These are phyloP conservation scores for Ophiostoma montium DNA, from an alignment of 2,329 filamentous ascomycete genomes.

Conservation along the genomic window DNA sequence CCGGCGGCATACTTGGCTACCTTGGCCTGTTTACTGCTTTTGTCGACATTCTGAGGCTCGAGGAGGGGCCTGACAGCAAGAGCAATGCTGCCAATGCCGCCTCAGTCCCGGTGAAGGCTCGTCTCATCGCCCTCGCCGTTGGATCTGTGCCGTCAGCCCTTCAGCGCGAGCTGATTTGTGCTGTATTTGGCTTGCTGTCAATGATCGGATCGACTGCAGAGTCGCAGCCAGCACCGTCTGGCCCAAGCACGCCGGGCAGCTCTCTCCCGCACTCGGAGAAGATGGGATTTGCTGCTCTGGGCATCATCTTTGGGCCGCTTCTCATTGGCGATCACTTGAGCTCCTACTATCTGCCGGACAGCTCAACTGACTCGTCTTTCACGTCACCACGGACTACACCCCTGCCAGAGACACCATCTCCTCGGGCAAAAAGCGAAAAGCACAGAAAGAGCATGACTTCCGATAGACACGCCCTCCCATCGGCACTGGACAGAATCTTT, in stretches of 20 bases:
- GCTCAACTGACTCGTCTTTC: constrained; percentile 26
- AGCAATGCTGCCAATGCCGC: constrained; percentile 29
- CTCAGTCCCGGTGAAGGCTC: constrained; percentile 41
- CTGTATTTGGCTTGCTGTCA: constrained; percentile 51
- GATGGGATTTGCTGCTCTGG: constrained; percentile 50
- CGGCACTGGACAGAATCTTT: constrained; percentile 38
- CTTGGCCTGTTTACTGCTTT: constrained; percentile 46
- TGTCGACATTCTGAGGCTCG: constrained; percentile 38
- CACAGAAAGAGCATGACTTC: constrained; percentile 9
- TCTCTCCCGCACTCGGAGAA: constrained; percentile 41
- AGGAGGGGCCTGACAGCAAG: background rate
- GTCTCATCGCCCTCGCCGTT: constrained; percentile 51
- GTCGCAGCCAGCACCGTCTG: constrained; percentile 31
- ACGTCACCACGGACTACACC: background rate
- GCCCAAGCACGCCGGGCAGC: constrained; percentile 36
- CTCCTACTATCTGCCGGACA: constrained; percentile 22
- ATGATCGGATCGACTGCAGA: constrained; percentile 46
- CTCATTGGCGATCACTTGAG: constrained; percentile 44
- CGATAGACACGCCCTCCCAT: constrained; percentile 15
- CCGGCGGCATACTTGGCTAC: constrained; percentile 52
- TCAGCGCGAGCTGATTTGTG: constrained; percentile 49
- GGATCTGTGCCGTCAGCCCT: constrained; percentile 44
- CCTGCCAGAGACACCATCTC: constrained; percentile 26
- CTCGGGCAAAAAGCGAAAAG: constrained; percentile 28
- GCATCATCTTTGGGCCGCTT: constrained; percentile 51